These are phyloP conservation scores for Fraxinus paxiana DNA, from an alignment of 305 asterid species.

Conservation along the genomic window DNA sequence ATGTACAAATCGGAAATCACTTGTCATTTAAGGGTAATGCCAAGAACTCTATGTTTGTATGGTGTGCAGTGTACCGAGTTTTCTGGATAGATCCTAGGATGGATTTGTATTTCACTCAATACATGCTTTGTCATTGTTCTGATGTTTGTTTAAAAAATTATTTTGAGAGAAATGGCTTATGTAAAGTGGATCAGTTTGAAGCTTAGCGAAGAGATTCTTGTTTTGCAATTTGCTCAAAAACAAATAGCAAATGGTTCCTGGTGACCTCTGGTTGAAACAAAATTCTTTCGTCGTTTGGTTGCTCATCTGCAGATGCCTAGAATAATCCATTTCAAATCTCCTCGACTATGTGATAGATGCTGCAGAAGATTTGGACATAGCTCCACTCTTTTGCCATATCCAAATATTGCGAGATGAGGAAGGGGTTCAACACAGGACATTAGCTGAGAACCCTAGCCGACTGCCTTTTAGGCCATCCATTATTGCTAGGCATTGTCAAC, in stretches of 20 bases:
- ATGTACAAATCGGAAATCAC: conserved; percentile 24
- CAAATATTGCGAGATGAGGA: neutral
- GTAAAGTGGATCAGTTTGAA: neutral
- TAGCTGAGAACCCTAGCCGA: neutral
- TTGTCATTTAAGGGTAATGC: neutral
- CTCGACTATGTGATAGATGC: neutral
- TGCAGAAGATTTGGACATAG: neutral
- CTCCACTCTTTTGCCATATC: neutral
- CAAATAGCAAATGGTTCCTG: neutral
- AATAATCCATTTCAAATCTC: neutral
- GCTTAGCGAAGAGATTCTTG: neutral
- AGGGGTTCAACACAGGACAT: neutral
- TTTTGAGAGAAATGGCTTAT: neutral
- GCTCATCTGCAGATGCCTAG: neutral
- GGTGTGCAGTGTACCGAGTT: neutral
- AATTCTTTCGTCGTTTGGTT: neutral
- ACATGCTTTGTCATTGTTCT: neutral
- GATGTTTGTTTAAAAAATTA: neutral
- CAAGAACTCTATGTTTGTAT: neutral
- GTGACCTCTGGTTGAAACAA: neutral
- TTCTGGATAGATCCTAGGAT: neutral
- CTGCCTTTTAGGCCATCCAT: neutral
- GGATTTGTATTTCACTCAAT: neutral
- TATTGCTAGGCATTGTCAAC: neutral
- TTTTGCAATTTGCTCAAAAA: neutral